These are phyloP conservation scores for Lodderomyces metapsilosis DNA, from an alignment of 1,139 yeast genomes.

Conservation along the genomic window DNA sequence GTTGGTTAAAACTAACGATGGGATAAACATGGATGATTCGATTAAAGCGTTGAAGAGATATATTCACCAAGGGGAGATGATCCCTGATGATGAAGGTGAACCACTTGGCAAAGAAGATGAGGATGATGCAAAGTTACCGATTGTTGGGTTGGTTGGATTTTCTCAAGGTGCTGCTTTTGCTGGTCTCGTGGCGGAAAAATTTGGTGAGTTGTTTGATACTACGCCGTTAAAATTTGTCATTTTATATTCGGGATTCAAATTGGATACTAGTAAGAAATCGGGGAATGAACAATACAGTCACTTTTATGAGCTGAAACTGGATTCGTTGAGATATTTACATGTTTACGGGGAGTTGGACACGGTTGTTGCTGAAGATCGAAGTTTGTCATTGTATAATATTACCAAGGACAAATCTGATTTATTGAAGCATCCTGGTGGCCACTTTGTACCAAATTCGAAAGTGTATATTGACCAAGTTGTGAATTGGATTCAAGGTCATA, in stretches of 20 bases:
- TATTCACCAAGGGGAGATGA: constrained; percentile 29
- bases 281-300: constrained; percentile 25
- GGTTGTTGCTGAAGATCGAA: constrained; percentile 74
- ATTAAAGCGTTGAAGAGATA: constrained; percentile 30
- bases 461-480: constrained; percentile 56
- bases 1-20: constrained; percentile 20
- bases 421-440: constrained; percentile 80
- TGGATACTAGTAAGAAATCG: constrained; percentile 45
- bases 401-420: constrained; percentile 47
- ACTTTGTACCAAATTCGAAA: constrained; percentile 77
- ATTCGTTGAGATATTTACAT: constrained; percentile 53
- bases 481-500: constrained; percentile 46
- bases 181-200: constrained; percentile 36
- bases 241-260: constrained; percentile 73
- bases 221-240: constrained; percentile 63
- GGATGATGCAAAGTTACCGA: constrained; percentile 12
- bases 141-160: constrained; percentile 44
- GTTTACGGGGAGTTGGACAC: constrained; percentile 88
- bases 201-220: constrained; percentile 27
- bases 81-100: constrained; percentile 27
- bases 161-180: constrained; percentile 55
- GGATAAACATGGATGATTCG: constrained; percentile 28
- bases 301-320: constrained; percentile 26
- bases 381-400: constrained; percentile 54
- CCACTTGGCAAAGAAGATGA: constrained; percentile 24